Percentiles rank a stretch among this genome's conserved stretches.
phyloP scores from a whole-genome alignment of 352 stramenopile species.

The Globisporangium mamillatum region DNA sequence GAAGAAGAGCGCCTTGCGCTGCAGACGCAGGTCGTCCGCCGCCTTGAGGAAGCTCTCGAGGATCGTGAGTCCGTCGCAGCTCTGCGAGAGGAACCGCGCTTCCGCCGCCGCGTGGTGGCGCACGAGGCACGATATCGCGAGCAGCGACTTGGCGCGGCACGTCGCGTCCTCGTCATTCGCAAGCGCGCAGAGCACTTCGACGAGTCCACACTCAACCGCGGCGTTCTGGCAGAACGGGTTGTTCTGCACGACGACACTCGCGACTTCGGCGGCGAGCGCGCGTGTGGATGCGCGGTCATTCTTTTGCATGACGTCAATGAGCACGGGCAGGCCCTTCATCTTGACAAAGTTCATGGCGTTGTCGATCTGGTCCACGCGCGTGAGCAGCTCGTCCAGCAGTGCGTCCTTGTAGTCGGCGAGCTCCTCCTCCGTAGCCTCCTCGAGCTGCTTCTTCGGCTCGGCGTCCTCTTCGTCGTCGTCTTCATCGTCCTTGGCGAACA shows the following conservation, averaged over 20 bases:
- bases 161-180: constrained; percentile 51
- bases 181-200: constrained; percentile 68
- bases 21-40: constrained; percentile 53
- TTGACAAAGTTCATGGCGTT: constrained; percentile 88
- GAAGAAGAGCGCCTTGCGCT: constrained; percentile 85
- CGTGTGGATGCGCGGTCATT: constrained; percentile 50
- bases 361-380: constrained; percentile 85
- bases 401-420: constrained; percentile 77
- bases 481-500: constrained; percentile 52
- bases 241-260: constrained; percentile 84
- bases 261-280: constrained; percentile 71
- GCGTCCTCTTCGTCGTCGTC: constrained; percentile 33
- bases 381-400: constrained; percentile 82
- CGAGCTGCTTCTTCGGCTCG: constrained; percentile 23
- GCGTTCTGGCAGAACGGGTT: constrained; percentile 81
- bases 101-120: constrained; percentile 65
- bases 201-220: constrained; percentile 50
- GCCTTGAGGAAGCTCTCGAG: constrained; percentile 52
- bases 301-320: constrained; percentile 59
- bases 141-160: constrained; percentile 74
- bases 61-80: constrained; percentile 55
- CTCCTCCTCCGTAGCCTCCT: constrained; percentile 52
- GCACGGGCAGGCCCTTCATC: constrained; percentile 63
- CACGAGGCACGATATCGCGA: constrained; percentile 83
- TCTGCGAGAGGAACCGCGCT: constrained; percentile 50